Conservation (phyloP, 331 rosid species). For the Malus hybrid region DNA sequence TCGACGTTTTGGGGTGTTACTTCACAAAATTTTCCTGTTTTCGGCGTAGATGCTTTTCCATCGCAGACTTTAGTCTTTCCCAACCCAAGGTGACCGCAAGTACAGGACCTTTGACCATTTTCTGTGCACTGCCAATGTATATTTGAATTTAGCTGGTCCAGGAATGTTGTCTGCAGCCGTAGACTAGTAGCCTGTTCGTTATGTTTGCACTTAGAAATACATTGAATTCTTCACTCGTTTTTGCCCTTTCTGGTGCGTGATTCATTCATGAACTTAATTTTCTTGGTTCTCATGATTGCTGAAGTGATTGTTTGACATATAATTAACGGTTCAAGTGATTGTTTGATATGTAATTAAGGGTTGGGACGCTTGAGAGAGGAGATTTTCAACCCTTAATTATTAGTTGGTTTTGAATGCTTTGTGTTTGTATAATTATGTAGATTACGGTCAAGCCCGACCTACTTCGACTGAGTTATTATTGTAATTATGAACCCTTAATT, state of each 20-base stretch:
- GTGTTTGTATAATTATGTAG: background rate
- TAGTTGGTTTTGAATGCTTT: background rate
- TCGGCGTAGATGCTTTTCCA: background rate
- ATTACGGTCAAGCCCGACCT: slow-evolving; percentile 18
- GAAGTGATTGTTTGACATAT: background rate
- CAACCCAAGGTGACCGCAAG: background rate
- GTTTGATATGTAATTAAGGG: no score
- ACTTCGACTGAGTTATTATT: background rate
- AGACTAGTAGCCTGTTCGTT: background rate
- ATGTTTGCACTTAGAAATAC: background rate
- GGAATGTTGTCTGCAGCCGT: background rate
- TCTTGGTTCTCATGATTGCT: background rate
- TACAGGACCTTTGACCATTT: background rate
- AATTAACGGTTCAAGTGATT: background rate
- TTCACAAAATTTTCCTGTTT: background rate
- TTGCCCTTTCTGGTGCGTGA: background rate
- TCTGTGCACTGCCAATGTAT: background rate
- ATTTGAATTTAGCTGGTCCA: background rate
- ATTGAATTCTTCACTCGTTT: background rate
- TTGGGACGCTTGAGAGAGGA: background rate
- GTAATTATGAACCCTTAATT: background rate
- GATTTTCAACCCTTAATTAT: no score
- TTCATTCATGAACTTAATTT: background rate
- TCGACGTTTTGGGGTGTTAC: background rate
- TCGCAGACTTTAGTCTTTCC: background rate